phyloP scores from a whole-genome alignment of 2,329 filamentous ascomycete species.

The Hymenotorrendiella dingleyae region DNA sequence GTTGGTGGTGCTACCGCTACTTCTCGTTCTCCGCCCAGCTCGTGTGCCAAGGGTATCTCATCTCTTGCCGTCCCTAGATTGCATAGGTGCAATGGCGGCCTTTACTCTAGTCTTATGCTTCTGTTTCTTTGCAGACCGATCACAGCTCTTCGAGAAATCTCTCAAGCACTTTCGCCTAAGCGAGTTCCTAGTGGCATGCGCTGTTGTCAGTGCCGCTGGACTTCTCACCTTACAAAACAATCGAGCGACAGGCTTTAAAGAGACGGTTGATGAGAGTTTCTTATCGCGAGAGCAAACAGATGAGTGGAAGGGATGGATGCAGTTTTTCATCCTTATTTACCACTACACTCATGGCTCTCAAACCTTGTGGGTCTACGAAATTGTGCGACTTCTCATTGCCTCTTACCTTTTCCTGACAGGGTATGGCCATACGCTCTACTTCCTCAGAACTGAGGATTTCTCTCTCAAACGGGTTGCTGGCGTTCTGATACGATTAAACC shows the following conservation, averaged over 20 bases:
- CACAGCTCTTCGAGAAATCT: conserved; percentile 45
- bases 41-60: conserved; percentile 11
- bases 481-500: conserved; percentile 52
- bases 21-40: conserved; percentile 18
- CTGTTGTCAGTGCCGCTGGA: conserved; percentile 26
- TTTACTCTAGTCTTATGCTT: conserved; percentile 31
- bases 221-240: conserved; percentile 28
- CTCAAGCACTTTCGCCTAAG: conserved; percentile 39
- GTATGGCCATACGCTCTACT: conserved; percentile 55
- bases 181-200: conserved; percentile 30
- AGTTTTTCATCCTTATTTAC: conserved; percentile 48
- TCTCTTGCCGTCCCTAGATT: conserved; percentile 16
- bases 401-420: conserved; percentile 58
- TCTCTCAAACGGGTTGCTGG: conserved; percentile 45
- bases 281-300: conserved; percentile 52
- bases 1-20: conserved; percentile 27
- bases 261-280: conserved; percentile 32
- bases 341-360: conserved; percentile 51
- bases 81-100: conserved; percentile 17
- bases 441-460: conserved; percentile 50
- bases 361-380: conserved; percentile 46
- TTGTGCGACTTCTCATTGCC: conserved; percentile 48
- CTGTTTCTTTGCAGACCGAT: conserved; percentile 50
- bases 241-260: conserved; percentile 2
- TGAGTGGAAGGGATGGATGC: conserved; percentile 64